A percentile compares a stretch with the other conserved stretches of the same genome.
Conservation (phyloP, 2,329 filamentous ascomycete species). For the Magnaporthales sp. region DNA sequence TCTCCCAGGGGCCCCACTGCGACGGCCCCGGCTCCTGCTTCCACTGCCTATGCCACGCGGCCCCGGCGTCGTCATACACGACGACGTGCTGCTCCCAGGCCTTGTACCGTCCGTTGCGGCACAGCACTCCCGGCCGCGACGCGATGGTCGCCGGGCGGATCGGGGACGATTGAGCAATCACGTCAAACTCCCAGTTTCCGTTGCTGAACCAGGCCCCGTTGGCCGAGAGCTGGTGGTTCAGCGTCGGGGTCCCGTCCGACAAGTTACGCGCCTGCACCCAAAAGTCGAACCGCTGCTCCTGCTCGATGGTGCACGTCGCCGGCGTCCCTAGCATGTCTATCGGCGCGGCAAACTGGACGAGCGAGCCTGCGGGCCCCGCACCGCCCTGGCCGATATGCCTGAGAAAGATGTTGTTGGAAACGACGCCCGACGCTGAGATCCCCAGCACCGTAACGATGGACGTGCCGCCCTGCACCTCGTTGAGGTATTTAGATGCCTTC, state of each 20-base stretch:
- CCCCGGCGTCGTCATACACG: not conserved
- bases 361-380: not conserved
- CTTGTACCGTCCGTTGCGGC: not conserved
- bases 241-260: not conserved
- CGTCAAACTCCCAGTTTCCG: not conserved
- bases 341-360: not conserved
- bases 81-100: not conserved
- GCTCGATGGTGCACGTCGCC: not conserved
- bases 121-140: not conserved
- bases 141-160: not conserved
- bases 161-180: not conserved
- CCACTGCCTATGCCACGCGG: constrained; percentile 2
- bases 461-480: not conserved
- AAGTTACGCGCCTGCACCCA: not conserved
- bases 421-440: not conserved
- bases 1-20: not conserved
- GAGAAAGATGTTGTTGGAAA: not conserved
- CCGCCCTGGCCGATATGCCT: not conserved
- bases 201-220: not conserved
- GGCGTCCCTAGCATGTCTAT: not conserved
- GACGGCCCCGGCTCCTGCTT: too few relatives aligned
- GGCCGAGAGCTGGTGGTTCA: not conserved
- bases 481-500: not conserved
- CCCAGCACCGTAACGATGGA: not conserved
- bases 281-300: not conserved